Percentiles rank a stretch among this genome's conserved stretches.
These are phyloP conservation scores for Termitomyces heimii DNA, from an alignment of 768 basidiomycete genomes.

Conservation along the genomic window DNA sequence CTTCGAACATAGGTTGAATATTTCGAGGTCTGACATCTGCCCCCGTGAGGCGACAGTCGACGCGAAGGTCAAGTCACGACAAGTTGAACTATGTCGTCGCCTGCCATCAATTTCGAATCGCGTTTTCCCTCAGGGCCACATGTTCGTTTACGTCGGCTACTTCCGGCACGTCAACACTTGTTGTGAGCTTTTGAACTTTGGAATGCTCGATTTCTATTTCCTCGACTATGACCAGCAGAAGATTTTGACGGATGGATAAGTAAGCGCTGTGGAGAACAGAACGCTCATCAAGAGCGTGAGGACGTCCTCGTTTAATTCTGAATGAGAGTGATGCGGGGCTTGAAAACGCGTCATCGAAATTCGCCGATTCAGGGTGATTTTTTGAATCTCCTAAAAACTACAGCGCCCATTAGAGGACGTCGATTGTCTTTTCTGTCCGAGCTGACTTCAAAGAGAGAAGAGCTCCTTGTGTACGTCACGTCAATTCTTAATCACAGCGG, in stretches of 20 bases:
- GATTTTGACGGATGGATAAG: background rate
- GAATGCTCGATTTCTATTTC: no score
- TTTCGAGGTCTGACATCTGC: constrained; percentile 22
- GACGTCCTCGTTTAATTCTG: background rate
- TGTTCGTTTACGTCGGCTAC: background rate
- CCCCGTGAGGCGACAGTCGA: background rate
- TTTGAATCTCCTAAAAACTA: background rate
- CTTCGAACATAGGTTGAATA: constrained; percentile 22
- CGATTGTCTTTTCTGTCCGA: background rate
- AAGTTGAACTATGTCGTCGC: background rate
- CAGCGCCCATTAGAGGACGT: background rate
- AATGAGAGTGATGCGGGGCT: background rate
- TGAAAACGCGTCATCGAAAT: background rate
- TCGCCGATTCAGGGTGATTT: background rate
- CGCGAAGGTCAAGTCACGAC: background rate
- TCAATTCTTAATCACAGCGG: background rate
- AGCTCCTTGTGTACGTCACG: background rate
- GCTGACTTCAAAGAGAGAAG: background rate
- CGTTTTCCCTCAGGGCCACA: background rate
- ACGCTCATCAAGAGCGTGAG: background rate
- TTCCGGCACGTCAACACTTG: background rate
- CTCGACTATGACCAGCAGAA: no score
- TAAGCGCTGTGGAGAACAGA: background rate
- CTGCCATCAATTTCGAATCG: background rate
- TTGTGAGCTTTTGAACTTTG: no score